Evolutionary conservation across 345 rosid species (phyloP), one percentile per base, ranked within the genome.

Genomic region (Angophora floribunda): DNA sequence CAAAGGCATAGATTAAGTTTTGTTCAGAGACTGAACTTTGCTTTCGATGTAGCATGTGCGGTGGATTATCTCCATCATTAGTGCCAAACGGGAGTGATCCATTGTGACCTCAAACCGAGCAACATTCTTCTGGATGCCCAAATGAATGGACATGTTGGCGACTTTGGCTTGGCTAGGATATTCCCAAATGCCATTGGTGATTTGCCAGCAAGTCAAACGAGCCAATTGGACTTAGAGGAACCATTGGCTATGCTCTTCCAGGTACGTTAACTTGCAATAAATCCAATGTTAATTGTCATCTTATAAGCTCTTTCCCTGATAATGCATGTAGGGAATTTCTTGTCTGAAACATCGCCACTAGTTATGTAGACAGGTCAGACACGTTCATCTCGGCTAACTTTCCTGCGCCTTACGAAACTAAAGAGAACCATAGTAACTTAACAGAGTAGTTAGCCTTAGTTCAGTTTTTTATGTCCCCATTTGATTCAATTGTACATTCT

Each of bases 71-170:
- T 92, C 7, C 92, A 89, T 49, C 87, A 85, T 36, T 45, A 86
- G 3, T 85, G 90, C 26, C 82, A 70, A 8, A 87, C 87, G 4
- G 51, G 86, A 3, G 87, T 91, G 4, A 63, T 88, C 49, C 93
- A 88, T 36, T 86, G 91, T 89, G 91, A 91, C 80, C 91, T 90
- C 11, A 88, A 90, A 85, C 88, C 89, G 13, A 82, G 88, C 51
- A 90, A 90, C 52, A n/a, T 90, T 59, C 91, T 90, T 41, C 47
- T 90, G 5, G 91, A 90, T 30, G 53, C 36, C 41, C 53, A 90
- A 13, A 86, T 88, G 89, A 86, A 22, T 78, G 88, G 70, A 59
- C 87, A 86, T 80, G 79, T 88, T 19, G 86, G 89, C 15, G 91
- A 88, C 63, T 90, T 90, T 15, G 85, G 91, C 49, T 55, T 86